A percentile compares a stretch with the other conserved stretches of the same genome.
Evolutionary conservation across 805 yeast genomes (phyloP).

Genomic region (Ogataea methanolica): DNA sequence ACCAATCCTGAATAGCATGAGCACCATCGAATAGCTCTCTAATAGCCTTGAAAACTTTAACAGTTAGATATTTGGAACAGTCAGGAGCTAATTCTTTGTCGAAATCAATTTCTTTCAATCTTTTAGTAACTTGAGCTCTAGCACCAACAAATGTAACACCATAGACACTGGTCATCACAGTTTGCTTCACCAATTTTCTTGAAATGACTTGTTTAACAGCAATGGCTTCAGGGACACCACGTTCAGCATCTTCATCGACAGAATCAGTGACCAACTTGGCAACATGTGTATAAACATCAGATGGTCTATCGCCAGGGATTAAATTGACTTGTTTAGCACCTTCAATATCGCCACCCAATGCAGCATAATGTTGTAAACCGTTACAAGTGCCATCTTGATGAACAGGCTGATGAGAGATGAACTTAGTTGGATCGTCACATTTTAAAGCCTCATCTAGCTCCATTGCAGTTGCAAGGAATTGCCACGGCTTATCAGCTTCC

Average conservation of each 20-base stretch:
- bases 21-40: constrained; percentile 88
- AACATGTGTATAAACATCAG: constrained; percentile 71
- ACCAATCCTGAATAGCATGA: constrained; percentile 94
- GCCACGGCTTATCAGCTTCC: constrained; percentile 81
- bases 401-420: constrained; percentile 67
- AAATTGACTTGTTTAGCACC: constrained; percentile 80
- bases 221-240: constrained; percentile 51
- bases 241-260: constrained; percentile 48
- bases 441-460: constrained; percentile 61
- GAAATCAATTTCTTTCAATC: constrained; percentile 55
- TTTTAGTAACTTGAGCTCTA: constrained; percentile 77
- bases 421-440: constrained; percentile 60
- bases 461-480: constrained; percentile 63
- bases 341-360: constrained; percentile 77
- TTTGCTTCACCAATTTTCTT: constrained; percentile 90
- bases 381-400: constrained; percentile 89
- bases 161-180: constrained; percentile 97
- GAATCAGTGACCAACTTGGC: constrained; percentile 57
- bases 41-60: constrained; percentile 75
- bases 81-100: constrained; percentile 33
- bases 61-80: constrained; percentile 61
- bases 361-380: constrained; percentile 84
- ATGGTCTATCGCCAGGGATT: constrained; percentile 66
- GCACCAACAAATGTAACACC: constrained; percentile 97
- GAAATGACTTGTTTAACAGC: constrained; percentile 57